phyloP scores from a whole-genome alignment of 371 early-diverging fungal genomes.

The Chytridium lagenaria region DNA sequence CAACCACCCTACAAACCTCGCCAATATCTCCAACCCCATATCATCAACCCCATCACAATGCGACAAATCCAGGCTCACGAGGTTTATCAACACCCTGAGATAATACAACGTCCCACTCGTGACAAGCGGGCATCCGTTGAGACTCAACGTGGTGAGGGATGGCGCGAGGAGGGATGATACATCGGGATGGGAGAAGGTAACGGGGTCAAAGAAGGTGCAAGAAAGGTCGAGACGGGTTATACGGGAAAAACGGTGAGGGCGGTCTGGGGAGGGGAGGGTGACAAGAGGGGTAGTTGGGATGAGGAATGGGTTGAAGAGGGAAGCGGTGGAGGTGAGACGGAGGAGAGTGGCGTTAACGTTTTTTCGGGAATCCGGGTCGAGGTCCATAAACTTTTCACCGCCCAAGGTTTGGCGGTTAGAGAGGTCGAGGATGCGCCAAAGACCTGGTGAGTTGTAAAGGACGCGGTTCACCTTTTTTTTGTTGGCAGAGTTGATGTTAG shows the following conservation, averaged over 20 bases:
- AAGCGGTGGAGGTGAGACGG: not conserved
- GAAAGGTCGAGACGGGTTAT: conserved; percentile 43
- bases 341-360: conserved; percentile 2
- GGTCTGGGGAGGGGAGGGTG: too few relatives aligned
- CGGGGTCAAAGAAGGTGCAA: conserved; percentile 43
- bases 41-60: conserved; percentile 52
- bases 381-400: conserved; percentile 42
- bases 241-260: conserved; percentile 35
- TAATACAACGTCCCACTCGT: conserved; percentile 34
- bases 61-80: conserved; percentile 40
- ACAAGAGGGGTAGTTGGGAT: too few relatives aligned
- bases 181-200: conserved; percentile 25
- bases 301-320: not conserved
- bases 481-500: not conserved
- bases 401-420: conserved; percentile 44
- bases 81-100: conserved; percentile 25
- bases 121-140: conserved; percentile 49
- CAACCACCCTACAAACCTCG: conserved; percentile 35
- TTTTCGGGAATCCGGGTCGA: conserved; percentile 1
- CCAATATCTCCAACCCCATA: conserved; percentile 43
- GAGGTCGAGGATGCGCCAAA: conserved; percentile 44
- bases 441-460: conserved; percentile 35
- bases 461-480: conserved; percentile 6
- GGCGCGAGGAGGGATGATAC: conserved; percentile 5
- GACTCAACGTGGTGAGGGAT: conserved; percentile 40